A percentile compares a stretch with the other conserved stretches of the same genome.
These are phyloP conservation scores for Solanum megistacrolobum DNA, from an alignment of 257 asterid genomes.

Conservation along the genomic window DNA sequence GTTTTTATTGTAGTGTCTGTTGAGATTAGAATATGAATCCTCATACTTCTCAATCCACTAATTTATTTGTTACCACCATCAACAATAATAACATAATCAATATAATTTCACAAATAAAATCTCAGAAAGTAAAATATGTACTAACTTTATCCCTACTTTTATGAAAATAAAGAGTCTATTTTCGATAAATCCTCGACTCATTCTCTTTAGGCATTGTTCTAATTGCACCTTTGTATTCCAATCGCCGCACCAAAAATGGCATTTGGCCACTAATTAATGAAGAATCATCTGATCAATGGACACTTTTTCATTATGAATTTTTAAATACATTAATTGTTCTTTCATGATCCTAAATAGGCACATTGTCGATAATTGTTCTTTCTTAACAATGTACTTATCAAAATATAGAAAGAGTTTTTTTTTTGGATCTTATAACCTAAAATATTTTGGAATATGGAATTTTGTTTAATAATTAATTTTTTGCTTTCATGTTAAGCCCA, in stretches of 20 bases:
- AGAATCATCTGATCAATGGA: neutral
- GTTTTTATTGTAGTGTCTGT: neutral
- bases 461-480: neutral
- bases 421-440: neutral
- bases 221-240: neutral
- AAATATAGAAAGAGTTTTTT: neutral
- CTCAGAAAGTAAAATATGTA: neutral
- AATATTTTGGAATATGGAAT: neutral
- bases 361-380: neutral
- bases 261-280: neutral
- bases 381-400: neutral
- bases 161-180: accelerated
- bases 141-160: neutral
- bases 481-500: neutral
- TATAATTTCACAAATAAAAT: neutral
- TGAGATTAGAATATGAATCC: neutral
- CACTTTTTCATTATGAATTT: neutral
- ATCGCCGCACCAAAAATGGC: neutral
- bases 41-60: neutral
- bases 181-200: accelerated
- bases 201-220: neutral
- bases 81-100: neutral
- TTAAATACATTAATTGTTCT: neutral
- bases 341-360: neutral
- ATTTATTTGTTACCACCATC: neutral